A percentile compares a stretch with the other conserved stretches of the same genome.
phyloP scores from a whole-genome alignment of 2,329 filamentous ascomycete genomes.

The Alternaria solani region DNA sequence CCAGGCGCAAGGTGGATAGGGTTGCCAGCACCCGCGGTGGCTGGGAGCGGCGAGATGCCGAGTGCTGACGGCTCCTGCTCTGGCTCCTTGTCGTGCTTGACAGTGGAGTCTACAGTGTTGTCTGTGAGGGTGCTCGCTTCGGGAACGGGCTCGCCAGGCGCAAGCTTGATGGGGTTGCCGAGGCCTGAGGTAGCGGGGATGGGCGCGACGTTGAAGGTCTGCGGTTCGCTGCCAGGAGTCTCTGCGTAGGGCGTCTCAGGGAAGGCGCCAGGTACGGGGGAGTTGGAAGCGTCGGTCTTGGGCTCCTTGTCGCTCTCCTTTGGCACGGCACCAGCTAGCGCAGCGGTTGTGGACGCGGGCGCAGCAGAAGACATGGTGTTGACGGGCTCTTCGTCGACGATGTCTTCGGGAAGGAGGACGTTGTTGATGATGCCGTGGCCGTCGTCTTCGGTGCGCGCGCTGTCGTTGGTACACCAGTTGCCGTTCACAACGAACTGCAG shows the following conservation, averaged over 20 bases:
- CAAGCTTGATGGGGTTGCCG: slow-evolving; percentile 81
- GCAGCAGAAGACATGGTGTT: slow-evolving; percentile 71
- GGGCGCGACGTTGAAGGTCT: slow-evolving; percentile 64
- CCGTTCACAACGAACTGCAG: slow-evolving; percentile 92
- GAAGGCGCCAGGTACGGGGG: slow-evolving; percentile 68
- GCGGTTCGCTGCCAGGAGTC: slow-evolving; percentile 52
- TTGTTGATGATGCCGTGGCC: slow-evolving; percentile 89
- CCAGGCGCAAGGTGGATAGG: slow-evolving; percentile 81
- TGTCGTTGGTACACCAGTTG: slow-evolving; percentile 83
- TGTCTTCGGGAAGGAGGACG: slow-evolving; percentile 79
- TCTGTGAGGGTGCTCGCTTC: slow-evolving; percentile 68
- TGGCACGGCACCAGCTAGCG: slow-evolving; percentile 72
- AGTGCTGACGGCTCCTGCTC: slow-evolving; percentile 55
- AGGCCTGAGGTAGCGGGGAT: slow-evolving; percentile 65
- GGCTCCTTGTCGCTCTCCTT: slow-evolving; percentile 57
- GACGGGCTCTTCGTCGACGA: slow-evolving; percentile 60
- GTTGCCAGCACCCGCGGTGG: slow-evolving; percentile 70
- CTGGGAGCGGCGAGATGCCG: slow-evolving; percentile 66
- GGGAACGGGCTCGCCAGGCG: slow-evolving; percentile 82
- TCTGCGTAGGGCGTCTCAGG: slow-evolving; percentile 76
- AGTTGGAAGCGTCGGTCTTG: slow-evolving; percentile 47
- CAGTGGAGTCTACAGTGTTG: slow-evolving; percentile 73
- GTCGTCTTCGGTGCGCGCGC: slow-evolving; percentile 83
- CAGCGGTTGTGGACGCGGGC: slow-evolving; percentile 75
- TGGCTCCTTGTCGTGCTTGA: slow-evolving; percentile 45